Percentiles rank a stretch among this genome's conserved stretches.
Evolutionary conservation across 2,329 filamentous ascomycete species (phyloP).

Genomic region (Colletotrichum sp.): DNA sequence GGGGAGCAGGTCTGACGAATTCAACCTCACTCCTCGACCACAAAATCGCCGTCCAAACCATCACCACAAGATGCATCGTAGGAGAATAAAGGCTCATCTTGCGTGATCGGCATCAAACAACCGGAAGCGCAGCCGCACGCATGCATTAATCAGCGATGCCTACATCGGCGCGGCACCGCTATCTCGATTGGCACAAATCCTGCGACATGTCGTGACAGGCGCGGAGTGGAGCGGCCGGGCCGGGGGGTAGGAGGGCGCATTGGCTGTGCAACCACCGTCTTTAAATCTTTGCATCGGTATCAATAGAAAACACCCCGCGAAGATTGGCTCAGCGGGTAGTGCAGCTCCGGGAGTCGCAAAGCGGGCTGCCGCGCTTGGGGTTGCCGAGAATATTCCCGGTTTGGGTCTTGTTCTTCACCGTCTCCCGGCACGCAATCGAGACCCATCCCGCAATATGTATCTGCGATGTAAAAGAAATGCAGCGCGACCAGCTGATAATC

Average conservation of each 20-base stretch:
- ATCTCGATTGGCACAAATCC: conserved; percentile 11
- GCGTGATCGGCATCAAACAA: not conserved
- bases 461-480: not conserved
- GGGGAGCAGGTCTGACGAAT: not conserved
- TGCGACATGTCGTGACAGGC: conserved; percentile 16
- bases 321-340: not conserved
- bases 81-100: not conserved
- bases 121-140: not conserved
- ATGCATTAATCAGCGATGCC: not conserved
- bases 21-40: not conserved
- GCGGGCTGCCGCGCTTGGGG: not conserved
- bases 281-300: not conserved
- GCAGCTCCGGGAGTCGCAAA: not conserved
- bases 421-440: not conserved
- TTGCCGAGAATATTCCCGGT: not conserved
- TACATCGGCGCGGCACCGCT: not conserved
- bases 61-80: not conserved
- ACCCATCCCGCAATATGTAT: not conserved
- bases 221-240: not conserved
- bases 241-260: not conserved
- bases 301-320: not conserved
- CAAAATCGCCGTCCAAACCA: accelerated
- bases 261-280: not conserved
- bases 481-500: not conserved
- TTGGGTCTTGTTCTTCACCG: not conserved